phyloP scores from a whole-genome alignment of 805 yeast genomes.

The Ogataea zsoltii region DNA sequence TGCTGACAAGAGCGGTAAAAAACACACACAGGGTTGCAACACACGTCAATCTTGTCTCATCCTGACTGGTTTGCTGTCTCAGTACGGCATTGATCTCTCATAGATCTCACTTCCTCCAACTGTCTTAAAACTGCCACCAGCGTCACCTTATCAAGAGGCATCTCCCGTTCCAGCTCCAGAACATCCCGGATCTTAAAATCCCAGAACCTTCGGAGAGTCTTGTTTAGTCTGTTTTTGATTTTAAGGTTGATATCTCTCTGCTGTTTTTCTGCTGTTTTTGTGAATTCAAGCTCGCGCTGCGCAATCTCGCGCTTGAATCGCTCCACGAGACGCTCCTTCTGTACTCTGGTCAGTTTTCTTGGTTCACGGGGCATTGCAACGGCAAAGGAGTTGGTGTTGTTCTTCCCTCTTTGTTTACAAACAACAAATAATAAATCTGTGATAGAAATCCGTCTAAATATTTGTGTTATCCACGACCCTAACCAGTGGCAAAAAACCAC shows the following conservation, averaged over 20 bases:
- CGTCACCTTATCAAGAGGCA: conserved; percentile 28
- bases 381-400: background rate
- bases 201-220: conserved; percentile 51
- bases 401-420: background rate
- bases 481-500: conserved; percentile 20
- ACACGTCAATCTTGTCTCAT: too few species aligned
- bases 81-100: too few species aligned
- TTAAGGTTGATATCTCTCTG: conserved; percentile 36
- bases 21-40: too few species aligned
- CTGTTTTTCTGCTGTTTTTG: conserved; percentile 28
- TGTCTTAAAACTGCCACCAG: conserved; percentile 35
- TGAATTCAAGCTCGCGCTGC: conserved; percentile 21
- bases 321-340: conserved; percentile 40
- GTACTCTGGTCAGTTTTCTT: conserved; percentile 31
- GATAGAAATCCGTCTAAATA: background rate
- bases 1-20: too few species aligned
- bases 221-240: conserved; percentile 44
- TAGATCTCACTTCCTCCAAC: conserved; percentile 15
- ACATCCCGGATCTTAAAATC: conserved; percentile 47
- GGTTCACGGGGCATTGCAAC: conserved; percentile 3
- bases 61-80: too few species aligned
- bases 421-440: background rate
- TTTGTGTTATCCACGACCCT: conserved; percentile 11
- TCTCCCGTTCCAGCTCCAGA: conserved; percentile 45
- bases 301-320: conserved; percentile 24